Base-by-base conservation (phyloP, 2,329 filamentous ascomycete species). In the Talaromyces piceae region DNA sequence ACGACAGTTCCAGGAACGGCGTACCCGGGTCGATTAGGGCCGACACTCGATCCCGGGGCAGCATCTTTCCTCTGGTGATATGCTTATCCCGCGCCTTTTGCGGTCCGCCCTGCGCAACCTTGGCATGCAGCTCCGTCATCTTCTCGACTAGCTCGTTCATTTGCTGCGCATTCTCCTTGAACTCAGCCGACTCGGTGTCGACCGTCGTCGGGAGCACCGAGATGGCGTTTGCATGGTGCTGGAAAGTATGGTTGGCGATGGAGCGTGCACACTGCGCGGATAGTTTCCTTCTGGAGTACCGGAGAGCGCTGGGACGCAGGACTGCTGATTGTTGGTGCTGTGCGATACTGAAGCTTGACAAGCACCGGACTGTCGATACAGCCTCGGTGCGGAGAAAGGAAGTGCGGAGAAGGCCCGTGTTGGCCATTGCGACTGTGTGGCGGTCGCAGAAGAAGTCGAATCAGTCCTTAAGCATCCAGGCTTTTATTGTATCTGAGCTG, bases 1-100 rank as follows among this genome's bases (percentile, higher is more conserved):
- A 82, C 16, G 88, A 94, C n/a, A 98, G 77, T 72, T 98, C 91
- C 55, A 98, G 71, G 65, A 98, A 97, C 0, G 87, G 86, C 2
- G 88, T 91, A 4, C 91, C 91, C 0, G 88, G 86, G 64, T 98
- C 91, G 56, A 96, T 80, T 57, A 98, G 74, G 4, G 89, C 87
- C 0, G 89, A 87, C 49, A 98, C 82, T 28, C 91, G 84, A 68
- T 97, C 91, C 57, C 93, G 77, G 2, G 91, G 89, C 51, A 98
- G 78, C 90, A 97, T 95, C 78, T 97, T 97, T 57, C 88, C 88
- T 60, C 91, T 78, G 28, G 84, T 81, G 20, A 94, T 71, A 65
- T 97, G 91, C 74, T 96, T 96, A 57, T 91, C 83, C 53, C 87
- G 78, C 3, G 91, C 88, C 68, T 93, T 93, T 52, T 84, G 79